Percentiles rank a stretch among this genome's conserved stretches.
Evolutionary conservation across 495 filamentous ascomycete genomes (phyloP).

Genomic region (Neurospora intermedia): DNA sequence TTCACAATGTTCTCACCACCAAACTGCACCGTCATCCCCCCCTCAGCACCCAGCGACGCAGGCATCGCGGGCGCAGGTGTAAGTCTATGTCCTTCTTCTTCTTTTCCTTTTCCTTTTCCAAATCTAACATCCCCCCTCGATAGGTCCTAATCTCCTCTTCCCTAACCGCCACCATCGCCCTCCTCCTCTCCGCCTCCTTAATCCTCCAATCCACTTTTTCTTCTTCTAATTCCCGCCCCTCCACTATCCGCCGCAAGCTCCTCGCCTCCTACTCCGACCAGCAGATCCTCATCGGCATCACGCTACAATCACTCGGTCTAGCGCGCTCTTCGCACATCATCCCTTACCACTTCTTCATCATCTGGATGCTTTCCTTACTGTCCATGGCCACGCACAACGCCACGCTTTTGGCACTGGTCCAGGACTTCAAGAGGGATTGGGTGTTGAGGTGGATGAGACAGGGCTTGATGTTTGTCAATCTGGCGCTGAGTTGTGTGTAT

Average conservation of each 20-base stretch:
- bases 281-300: slow-evolving; percentile 51
- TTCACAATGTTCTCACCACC: slow-evolving; percentile 11
- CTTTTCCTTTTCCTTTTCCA: neutral
- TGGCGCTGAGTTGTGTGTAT: slow-evolving; percentile 36
- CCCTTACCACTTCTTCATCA: slow-evolving; percentile 52
- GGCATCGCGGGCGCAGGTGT: slow-evolving; percentile 49
- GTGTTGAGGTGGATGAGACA: slow-evolving; percentile 51
- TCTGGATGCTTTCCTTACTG: slow-evolving; percentile 49
- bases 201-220: slow-evolving; percentile 27
- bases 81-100: slow-evolving; percentile 12
- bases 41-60: slow-evolving; percentile 35
- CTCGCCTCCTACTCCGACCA: slow-evolving; percentile 48
- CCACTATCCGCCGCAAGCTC: slow-evolving; percentile 42
- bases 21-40: slow-evolving; percentile 39
- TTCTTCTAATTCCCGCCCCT: slow-evolving; percentile 19
- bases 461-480: slow-evolving; percentile 47
- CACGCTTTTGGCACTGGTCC: slow-evolving; percentile 43
- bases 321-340: slow-evolving; percentile 38
- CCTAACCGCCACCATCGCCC: slow-evolving; percentile 37
- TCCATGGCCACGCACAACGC: slow-evolving; percentile 48
- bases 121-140: neutral
- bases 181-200: slow-evolving; percentile 37
- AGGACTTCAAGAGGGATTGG: slow-evolving; percentile 51
- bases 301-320: slow-evolving; percentile 44
- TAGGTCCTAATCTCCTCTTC: slow-evolving; percentile 51